Base-by-base conservation (phyloP, 106 monocot species). In the Apostasia shenzhenica region DNA sequence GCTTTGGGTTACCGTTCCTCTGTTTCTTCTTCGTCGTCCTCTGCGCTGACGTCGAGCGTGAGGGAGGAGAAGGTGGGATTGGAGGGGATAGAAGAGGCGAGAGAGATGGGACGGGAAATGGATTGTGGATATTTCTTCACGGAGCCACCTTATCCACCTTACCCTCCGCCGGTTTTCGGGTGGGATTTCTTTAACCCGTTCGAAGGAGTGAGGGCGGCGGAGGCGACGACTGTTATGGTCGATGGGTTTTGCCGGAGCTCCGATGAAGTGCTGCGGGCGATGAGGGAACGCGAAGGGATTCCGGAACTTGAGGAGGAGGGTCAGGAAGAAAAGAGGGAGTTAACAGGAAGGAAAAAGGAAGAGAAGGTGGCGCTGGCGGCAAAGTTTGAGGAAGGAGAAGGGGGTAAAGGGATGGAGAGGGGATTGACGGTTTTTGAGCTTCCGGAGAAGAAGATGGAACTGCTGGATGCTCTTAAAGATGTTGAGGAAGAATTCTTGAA, bases 161-260 rank as follows among this genome's bases (percentile, higher is more conserved):
- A 76, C 46, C 72, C 72, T 14, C 50, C 41, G 64, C 68, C 68
- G 68, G 77, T 61, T 1, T 85, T 76, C 50, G 99, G 90, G 65
- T 99, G 99, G 99, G 99, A 99, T 51, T 99, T 93, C 67, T 99
- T 99, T 49, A 87, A 99, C 72, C 99, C 99, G 12, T 99, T 99
- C 73, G 83, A 83, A 52, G 84, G 84, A 3, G 70, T 88, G 55
- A 63, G 61, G 55, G 51, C 67, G 71, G 63, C 68, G 26, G 84
- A 69, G 71, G 86, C 76, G 56, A 72, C 73, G 43, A 62, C 57
- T n/a, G 70, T 67, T 54, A 73, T 67, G 67, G 55, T 71, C 66
- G 75, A 60, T 3, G 79, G 76, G 26, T 44, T 84, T 48, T 46
- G 59, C 41, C 75, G 78, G 61, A 76, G 78, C 54, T 80, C 84